Percentiles rank a stretch among this genome's conserved stretches.
phyloP scores from a whole-genome alignment of 306 rosid genomes.

The Oemleria cerasiformis region DNA sequence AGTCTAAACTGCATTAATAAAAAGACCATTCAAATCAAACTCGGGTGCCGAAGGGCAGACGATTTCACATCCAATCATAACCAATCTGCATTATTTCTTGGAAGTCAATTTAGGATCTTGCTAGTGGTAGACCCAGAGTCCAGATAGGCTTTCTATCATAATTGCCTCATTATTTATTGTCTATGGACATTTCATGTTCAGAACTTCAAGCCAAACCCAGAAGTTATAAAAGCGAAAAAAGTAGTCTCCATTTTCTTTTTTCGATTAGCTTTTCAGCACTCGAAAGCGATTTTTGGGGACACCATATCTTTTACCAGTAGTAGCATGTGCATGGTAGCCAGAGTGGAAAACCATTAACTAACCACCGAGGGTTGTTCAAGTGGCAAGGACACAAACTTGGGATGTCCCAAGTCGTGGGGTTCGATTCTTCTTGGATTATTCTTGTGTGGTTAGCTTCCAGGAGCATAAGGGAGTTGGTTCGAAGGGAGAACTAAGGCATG shows the following conservation, averaged over 20 bases:
- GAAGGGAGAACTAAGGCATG: too few species aligned
- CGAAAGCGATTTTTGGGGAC: conserved; percentile 1
- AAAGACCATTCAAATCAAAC: too few species aligned
- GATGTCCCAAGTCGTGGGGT: too few species aligned
- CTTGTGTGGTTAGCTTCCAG: too few species aligned
- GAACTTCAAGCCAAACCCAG: neutral
- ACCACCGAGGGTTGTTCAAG: too few species aligned
- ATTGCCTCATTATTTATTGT: neutral
- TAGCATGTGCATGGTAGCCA: neutral
- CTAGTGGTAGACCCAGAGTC: conserved; percentile 24
- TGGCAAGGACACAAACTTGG: too few species aligned
- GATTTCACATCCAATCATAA: conserved; percentile 23
- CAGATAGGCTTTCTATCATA: conserved; percentile 1
- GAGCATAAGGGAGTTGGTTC: too few species aligned
- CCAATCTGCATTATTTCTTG: conserved; percentile 24
- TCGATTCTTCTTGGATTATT: too few species aligned
- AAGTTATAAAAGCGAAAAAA: neutral
- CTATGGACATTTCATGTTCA: neutral
- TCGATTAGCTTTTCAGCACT: neutral
- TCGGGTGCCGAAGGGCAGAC: too few species aligned
- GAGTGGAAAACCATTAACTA: neutral
- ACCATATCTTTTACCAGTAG: conserved; percentile 13
- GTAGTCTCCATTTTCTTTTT: neutral
- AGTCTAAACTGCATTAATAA: neutral
- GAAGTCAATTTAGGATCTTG: conserved; percentile 16